Percentiles rank a stretch among this genome's conserved stretches.
Conservation (phyloP, 495 filamentous ascomycete genomes). For the Aspergillus baeticus region DNA sequence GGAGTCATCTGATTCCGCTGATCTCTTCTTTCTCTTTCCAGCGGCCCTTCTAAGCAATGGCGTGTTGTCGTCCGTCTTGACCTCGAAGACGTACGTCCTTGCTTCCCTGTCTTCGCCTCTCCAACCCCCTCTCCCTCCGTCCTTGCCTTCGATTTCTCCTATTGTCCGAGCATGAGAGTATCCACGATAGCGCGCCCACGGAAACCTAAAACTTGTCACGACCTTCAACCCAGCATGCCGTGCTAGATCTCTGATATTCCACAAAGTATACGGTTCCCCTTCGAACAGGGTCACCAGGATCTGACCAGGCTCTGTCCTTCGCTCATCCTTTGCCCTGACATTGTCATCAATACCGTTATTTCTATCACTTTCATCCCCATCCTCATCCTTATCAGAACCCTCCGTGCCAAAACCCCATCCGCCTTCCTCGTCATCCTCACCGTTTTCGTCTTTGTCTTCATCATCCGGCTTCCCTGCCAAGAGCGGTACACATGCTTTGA, state of each 20-base stretch:
- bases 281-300: constrained; percentile 90
- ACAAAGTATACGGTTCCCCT: constrained; percentile 87
- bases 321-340: constrained; percentile 12
- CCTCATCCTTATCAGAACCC: constrained; percentile 4
- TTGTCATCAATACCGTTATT: constrained; percentile 14
- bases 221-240: constrained; percentile 75
- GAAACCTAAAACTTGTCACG: constrained; percentile 74
- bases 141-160: constrained; percentile 66
- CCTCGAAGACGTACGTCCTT: constrained; percentile 76
- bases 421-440: constrained; percentile 24
- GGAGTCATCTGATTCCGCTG: constrained; percentile 42
- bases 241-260: constrained; percentile 88
- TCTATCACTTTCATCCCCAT: constrained; percentile 11
- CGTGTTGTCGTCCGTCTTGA: constrained; percentile 51
- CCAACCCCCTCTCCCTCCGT: constrained; percentile 61
- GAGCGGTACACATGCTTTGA: constrained; percentile 57
- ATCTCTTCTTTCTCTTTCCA: constrained; percentile 36
- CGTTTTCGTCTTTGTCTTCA: constrained; percentile 25
- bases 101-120: constrained; percentile 74
- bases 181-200: constrained; percentile 70
- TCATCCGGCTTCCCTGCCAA: constrained; percentile 39
- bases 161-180: constrained; percentile 88
- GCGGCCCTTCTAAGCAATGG: not conserved
- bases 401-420: constrained; percentile 19
- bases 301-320: constrained; percentile 49